Base-by-base conservation (phyloP, 2,329 filamentous ascomycete species). In the Phyllosticta paracitricarpa region DNA sequence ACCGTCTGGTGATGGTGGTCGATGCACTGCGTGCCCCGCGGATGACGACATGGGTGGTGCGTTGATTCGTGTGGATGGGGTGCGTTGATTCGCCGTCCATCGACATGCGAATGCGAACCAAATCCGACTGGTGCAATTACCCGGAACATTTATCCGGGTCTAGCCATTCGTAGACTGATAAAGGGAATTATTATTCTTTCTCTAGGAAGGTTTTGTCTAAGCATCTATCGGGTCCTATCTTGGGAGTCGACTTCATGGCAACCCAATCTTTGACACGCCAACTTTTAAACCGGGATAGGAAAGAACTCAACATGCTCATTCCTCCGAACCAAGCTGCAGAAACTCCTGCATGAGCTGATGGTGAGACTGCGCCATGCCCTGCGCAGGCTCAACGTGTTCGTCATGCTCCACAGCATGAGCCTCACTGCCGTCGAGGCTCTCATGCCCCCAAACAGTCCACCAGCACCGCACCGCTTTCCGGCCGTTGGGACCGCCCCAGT, bases 401-500 rank as follows among this genome's bases (percentile, higher is more conserved):
- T 61, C 59, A 17, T 57, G 48, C 24, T 61, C 59, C 17, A 61
- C 55, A 14, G 40, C 14, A 14, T 61, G 59, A 19, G 48, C 22
- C 25, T 53, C 55, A 48, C 55, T 51, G 22, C 10, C 30, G 17
- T 53, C 51, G 12, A 40, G 35, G 8, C 28, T 57, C 25, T 62
- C 26, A 72, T 76, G 74, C 48, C 68, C 77, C 78, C 79, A 89
- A 2, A 88, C 75, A 6, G 83, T 85, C 81, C 86, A 84, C 87
- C 87, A 89, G 67, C 88, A 91, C 54, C 78, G 80, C 30, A 89
- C 82, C 57, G 79, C 76, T 26, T 70, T 69, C 62, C 59, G 71
- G 65, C 66, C 75, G 57, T 73, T 71, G 40, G 83, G 79, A 1
- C 79, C 80, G 2, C 79, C 81, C 89, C 89, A 93, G 71, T 93